These are phyloP conservation scores for Corniculantispora saksenae DNA, from an alignment of 2,329 filamentous ascomycete species.

Conservation along the genomic window DNA sequence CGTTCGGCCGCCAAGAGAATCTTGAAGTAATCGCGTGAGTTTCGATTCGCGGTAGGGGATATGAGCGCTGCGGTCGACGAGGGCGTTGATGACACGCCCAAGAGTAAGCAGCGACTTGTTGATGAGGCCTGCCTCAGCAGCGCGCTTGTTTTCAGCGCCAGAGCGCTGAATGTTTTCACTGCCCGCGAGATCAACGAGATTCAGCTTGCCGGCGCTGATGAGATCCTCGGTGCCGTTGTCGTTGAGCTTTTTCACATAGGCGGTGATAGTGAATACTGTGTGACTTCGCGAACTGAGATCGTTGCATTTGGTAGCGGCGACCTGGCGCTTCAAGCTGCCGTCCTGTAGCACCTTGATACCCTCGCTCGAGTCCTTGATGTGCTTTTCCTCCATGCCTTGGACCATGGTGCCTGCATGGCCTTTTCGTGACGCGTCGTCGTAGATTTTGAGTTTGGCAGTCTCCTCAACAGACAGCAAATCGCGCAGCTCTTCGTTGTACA, in stretches of 20 bases:
- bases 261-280: constrained; percentile 94
- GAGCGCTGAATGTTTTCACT: constrained; percentile 98
- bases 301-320: constrained; percentile 99
- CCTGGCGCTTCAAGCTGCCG: constrained; percentile 91
- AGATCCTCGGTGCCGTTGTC: constrained; percentile 88
- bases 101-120: constrained; percentile 97
- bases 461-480: constrained; percentile 86
- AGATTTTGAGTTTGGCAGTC: constrained; percentile 87
- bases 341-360: constrained; percentile 87
- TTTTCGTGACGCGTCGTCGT: constrained; percentile 83
- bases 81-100: constrained; percentile 93
- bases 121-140: constrained; percentile 91
- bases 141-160: constrained; percentile 96
- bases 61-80: constrained; percentile 86
- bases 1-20: constrained; percentile 90
- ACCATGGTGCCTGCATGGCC: constrained; percentile 85
- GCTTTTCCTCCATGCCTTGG: constrained; percentile 95
- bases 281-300: constrained; percentile 96
- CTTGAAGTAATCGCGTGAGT: constrained; percentile 89
- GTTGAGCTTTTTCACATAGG: constrained; percentile 78
- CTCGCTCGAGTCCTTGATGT: constrained; percentile 81
- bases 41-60: constrained; percentile 95
- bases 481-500: constrained; percentile 96
- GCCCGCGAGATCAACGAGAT: constrained; percentile 92
- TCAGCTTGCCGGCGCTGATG: constrained; percentile 88